Percentiles rank a stretch among this genome's conserved stretches.
Conservation (phyloP, 2,329 filamentous ascomycete species). For the Clarireedia homoeocarpa region DNA sequence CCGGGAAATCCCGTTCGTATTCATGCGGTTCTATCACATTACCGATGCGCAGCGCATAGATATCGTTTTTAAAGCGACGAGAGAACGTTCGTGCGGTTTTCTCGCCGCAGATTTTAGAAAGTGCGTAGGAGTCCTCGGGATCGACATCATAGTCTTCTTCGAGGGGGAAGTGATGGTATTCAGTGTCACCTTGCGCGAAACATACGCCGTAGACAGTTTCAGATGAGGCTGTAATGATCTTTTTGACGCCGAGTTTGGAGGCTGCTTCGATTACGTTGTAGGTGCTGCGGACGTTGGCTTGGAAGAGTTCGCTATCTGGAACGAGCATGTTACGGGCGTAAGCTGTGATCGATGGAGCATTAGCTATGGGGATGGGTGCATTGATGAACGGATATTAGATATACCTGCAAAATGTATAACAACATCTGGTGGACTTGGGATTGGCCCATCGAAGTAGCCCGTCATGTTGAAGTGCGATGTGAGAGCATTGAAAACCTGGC, state of each 20-base stretch:
- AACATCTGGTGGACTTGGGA: constrained; percentile 44
- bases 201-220: constrained; percentile 56
- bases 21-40: constrained; percentile 55
- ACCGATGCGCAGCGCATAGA: constrained; percentile 54
- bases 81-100: constrained; percentile 41
- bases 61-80: constrained; percentile 46
- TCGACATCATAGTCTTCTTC: constrained; percentile 48
- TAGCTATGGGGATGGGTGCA: constrained; percentile 27
- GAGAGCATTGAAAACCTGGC: constrained; percentile 33
- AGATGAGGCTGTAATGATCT: constrained; percentile 49
- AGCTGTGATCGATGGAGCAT: constrained; percentile 35
- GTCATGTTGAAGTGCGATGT: constrained; percentile 44
- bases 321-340: constrained; percentile 54
- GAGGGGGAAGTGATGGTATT: constrained; percentile 42
- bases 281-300: constrained; percentile 44
- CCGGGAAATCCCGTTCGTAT: constrained; percentile 45
- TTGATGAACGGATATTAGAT: constrained; percentile 42
- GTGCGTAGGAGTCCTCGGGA: constrained; percentile 47
- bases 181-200: constrained; percentile 48
- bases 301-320: constrained; percentile 52
- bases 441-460: constrained; percentile 32
- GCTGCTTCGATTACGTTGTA: constrained; percentile 59
- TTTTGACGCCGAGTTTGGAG: constrained; percentile 52
- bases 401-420: constrained; percentile 43
- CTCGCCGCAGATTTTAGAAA: constrained; percentile 53